A percentile compares a stretch with the other conserved stretches of the same genome.
Evolutionary conservation across 116 monocot species (phyloP).

Genomic region (Posidonia oceanica): DNA sequence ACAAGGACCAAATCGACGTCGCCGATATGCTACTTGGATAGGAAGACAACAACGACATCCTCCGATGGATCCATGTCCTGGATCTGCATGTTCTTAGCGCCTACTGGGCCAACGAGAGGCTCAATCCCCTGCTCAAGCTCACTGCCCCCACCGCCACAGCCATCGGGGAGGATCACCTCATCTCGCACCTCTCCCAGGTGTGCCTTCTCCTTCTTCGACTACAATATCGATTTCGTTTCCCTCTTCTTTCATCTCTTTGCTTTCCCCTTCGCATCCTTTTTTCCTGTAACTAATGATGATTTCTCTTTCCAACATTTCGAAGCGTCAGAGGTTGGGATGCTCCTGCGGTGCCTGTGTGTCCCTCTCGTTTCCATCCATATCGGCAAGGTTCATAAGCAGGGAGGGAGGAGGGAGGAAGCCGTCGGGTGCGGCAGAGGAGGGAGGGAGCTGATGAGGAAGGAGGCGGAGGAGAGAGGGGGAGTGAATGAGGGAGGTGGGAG

Average conservation of each 20-base stretch:
- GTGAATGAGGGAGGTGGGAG: no score
- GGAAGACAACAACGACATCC: slow-evolving; percentile 15
- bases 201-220: background rate
- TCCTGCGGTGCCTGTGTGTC: slow-evolving; percentile 68
- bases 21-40: background rate
- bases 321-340: slow-evolving; percentile 59
- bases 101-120: slow-evolving; percentile 30
- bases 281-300: background rate
- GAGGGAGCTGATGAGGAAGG: no score
- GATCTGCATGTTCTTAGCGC: slow-evolving; percentile 36
- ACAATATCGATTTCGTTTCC: background rate
- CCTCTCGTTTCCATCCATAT: slow-evolving; percentile 87
- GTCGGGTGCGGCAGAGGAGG: no score
- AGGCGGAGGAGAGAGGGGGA: no score
- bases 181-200: slow-evolving; percentile 26
- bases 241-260: background rate
- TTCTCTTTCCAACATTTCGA: slow-evolving; percentile 57
- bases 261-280: background rate
- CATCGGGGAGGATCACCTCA: slow-evolving; percentile 21
- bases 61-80: slow-evolving; percentile 26
- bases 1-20: background rate
- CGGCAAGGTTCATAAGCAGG: slow-evolving; percentile 59
- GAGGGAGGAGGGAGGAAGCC: no score
- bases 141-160: background rate
- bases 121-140: slow-evolving; percentile 30